Base-by-base conservation (phyloP, 805 yeast species). In the Dipodascopsis tothii region DNA sequence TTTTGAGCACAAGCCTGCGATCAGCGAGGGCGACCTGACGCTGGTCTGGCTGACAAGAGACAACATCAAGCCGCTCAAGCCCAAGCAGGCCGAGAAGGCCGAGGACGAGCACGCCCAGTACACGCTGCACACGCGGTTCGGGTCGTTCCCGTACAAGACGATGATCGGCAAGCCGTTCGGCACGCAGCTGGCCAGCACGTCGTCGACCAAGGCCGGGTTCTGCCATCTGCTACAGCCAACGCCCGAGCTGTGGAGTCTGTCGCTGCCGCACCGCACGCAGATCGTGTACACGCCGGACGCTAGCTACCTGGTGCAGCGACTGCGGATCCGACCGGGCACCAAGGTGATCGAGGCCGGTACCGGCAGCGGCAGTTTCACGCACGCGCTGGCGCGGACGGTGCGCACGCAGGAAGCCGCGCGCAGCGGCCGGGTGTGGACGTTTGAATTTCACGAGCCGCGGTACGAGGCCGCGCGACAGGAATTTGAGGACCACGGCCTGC, bases 201-300 rank as follows among this genome's bases (percentile, higher is more conserved):
- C 73, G 11, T 75, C 84, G 17, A 71, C 77, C 4, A 77, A 75
- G 48, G 94, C 88, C 0, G 95, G 95, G 0, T 92, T 87, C 60
- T 77, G 92, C 39, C 94, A 90, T 59, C 68, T 92, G 11, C 64
- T 92, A 37, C 88, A 84, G 48, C 97, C 98, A 1, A 81, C 94
- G 0, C 88, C 99, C 0, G 99, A 92, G 63, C 67, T 92, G 19
- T 92, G 99, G 99, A 83, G 96, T 0, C 58, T 85, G n/a, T 84
- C 96, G 0, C 68, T 92, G 28, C 97, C 98, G 2, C 99, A 92
- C 61, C 73, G 99, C 63, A 92, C 99, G 0, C 99, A 92, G 67
- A 92, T 92, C 52, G 97, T 92, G 1, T 92, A 92, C 61, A 84
- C 96, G 0, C 95, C 95, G 6, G 99, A 92, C 62, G 83, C 96